Evolutionary conservation across 1,284 basidiomycete genomes (phyloP), one percentile per base, ranked within the genome.

Genomic region (Ustilago nuda): DNA sequence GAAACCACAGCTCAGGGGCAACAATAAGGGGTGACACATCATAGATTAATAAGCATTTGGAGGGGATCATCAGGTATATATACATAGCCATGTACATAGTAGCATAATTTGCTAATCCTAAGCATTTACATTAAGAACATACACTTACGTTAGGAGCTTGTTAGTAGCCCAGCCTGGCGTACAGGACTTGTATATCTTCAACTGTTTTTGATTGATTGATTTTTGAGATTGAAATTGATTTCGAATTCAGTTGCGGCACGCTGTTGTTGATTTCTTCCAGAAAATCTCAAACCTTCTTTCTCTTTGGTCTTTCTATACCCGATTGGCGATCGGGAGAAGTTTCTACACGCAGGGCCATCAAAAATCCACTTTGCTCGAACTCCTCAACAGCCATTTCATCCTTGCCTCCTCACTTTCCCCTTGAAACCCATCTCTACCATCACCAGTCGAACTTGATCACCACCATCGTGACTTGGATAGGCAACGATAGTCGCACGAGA

Each of bases 181-280:
- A n/a, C n/a, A n/a, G n/a, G n/a, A n/a, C n/a, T n/a, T n/a, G n/a
- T n/a, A n/a, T n/a, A n/a, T n/a, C n/a, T n/a, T n/a, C n/a, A n/a
- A n/a, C n/a, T n/a, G n/a, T n/a, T n/a, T 55, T 55, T 19, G 23
- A 48, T 27, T 27, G 23, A 27, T 27, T 27, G 15, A n/a, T 35
- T 39, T 45, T 27, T 33, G 35, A 27, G 15, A 46, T 46, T 19
- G 43, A 36, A 35, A 51, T 56, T n/a, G 32, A 52, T 32, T 50
- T 50, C 39, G 27, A 5, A 30, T 23, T 48, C 30, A 52, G 51
- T 32, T 23, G 51, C 23, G 5, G 51, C 19, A 36, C n/a, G 19
- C 51, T 35, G 30, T 39, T 13, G 32, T 43, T n/a, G 51, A 50
- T 41, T 61, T 69, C 61, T 69, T 69, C 67, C 61, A 69, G 67